A percentile compares a stretch with the other conserved stretches of the same genome.
Conservation (phyloP, 2,329 filamentous ascomycete species). For the Pseudogymnoascus sp. region DNA sequence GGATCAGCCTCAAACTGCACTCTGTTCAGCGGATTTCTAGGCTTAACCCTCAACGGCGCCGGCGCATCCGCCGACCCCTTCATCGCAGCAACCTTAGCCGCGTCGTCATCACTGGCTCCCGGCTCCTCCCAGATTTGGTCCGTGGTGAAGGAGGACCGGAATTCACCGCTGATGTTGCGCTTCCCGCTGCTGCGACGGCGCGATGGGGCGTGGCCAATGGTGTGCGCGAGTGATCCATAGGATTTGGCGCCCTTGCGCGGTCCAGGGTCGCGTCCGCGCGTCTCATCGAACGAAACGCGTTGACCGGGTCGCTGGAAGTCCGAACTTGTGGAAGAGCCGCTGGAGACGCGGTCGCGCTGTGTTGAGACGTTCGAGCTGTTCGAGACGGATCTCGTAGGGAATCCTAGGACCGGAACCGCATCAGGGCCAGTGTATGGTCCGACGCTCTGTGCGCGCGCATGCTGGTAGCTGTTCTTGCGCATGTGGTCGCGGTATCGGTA, state of each 20-base stretch:
- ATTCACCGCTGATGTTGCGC: slow-evolving; percentile 62
- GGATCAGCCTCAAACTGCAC: slow-evolving; percentile 41
- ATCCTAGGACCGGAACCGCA: slow-evolving; percentile 17
- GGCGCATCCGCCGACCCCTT: slow-evolving; percentile 24
- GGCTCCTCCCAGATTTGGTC: slow-evolving; percentile 89
- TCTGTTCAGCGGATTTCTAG: slow-evolving; percentile 57
- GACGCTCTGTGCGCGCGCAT: slow-evolving; percentile 53
- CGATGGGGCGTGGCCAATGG: slow-evolving; percentile 30
- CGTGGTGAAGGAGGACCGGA: slow-evolving; percentile 56
- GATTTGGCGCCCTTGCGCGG: not conserved
- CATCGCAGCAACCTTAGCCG: slow-evolving; percentile 20
- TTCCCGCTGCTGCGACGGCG: slow-evolving; percentile 57
- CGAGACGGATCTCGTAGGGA: slow-evolving; percentile 24
- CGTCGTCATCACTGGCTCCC: slow-evolving; percentile 35
- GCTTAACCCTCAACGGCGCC: slow-evolving; percentile 47
- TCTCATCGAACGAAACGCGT: not conserved
- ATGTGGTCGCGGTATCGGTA: slow-evolving; percentile 62
- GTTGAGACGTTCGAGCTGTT: slow-evolving; percentile 27
- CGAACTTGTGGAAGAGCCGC: slow-evolving; percentile 17
- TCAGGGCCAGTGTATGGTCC: slow-evolving; percentile 42
- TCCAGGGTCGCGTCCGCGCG: not conserved
- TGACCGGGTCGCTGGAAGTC: not conserved
- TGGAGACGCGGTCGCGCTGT: slow-evolving; percentile 29
- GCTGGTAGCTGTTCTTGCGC: slow-evolving; percentile 62
- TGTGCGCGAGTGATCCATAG: slow-evolving; percentile 40